Conservation (phyloP, 2,329 filamentous ascomycete genomes). For the Cladosporium velox region DNA sequence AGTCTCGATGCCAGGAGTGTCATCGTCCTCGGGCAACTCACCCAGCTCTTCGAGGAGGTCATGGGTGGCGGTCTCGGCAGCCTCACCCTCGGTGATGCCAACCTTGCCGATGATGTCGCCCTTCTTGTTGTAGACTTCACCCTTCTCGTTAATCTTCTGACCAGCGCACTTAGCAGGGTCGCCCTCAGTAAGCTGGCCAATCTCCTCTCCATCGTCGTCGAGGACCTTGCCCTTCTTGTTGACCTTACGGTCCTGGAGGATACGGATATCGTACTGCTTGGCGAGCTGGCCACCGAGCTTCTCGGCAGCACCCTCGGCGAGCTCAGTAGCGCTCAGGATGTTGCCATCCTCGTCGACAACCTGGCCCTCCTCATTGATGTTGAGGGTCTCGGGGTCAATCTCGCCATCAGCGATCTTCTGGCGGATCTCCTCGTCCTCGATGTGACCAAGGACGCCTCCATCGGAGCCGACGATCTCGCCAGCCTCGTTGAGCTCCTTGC, state of each 20-base stretch:
- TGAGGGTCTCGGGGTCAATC: conserved; percentile 50
- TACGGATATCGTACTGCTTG: conserved; percentile 47
- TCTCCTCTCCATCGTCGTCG: conserved; percentile 53
- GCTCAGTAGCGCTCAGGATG: conserved; percentile 53
- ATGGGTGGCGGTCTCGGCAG: conserved; percentile 53
- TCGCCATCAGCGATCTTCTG: conserved; percentile 42
- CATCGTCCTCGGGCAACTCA: conserved; percentile 40
- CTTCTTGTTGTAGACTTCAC: conserved; percentile 53
- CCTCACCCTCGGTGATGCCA: conserved; percentile 51
- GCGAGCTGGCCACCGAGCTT: conserved; percentile 46
- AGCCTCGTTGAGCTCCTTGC: conserved; percentile 53
- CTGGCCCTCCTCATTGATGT: conserved; percentile 54
- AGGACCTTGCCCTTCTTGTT: conserved; percentile 60
- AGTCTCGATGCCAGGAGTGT: conserved; percentile 49
- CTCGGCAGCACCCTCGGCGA: conserved; percentile 52
- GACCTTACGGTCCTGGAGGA: conserved; percentile 56
- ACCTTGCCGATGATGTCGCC: conserved; percentile 54
- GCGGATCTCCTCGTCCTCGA: conserved; percentile 48
- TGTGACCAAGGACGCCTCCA: conserved; percentile 52
- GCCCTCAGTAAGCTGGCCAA: conserved; percentile 53
- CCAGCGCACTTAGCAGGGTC: conserved; percentile 47
- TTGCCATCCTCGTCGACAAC: conserved; percentile 55
- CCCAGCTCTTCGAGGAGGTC: conserved; percentile 50
- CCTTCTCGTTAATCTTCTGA: conserved; percentile 53
- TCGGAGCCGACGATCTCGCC: conserved; percentile 53